Percentiles rank a stretch among this genome's conserved stretches.
phyloP scores from a whole-genome alignment of 768 basidiomycete genomes.

The Cytidiella melzeri region DNA sequence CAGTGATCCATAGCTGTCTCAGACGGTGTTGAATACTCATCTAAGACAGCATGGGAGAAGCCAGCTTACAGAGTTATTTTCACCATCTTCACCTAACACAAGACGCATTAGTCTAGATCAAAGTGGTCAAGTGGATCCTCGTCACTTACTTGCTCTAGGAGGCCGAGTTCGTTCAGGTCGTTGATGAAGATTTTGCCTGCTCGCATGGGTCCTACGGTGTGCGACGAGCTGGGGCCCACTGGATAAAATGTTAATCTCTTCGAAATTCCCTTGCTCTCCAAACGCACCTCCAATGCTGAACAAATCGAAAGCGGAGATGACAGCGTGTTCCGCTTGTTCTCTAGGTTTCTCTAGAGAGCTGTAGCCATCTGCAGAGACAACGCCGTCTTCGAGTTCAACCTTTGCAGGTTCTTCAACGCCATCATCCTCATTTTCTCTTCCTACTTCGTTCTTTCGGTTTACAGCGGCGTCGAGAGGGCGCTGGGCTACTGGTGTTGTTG shows the following conservation, averaged over 20 bases:
- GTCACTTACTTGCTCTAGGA: constrained; percentile 60
- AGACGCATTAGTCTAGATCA: constrained; percentile 1
- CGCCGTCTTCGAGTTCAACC: constrained; percentile 2
- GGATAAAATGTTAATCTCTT: background rate
- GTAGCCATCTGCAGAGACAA: constrained; percentile 15
- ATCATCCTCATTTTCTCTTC: constrained; percentile 2
- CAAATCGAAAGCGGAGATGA: constrained; percentile 89
- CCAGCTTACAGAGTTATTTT: constrained; percentile 75
- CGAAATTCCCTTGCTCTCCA: background rate
- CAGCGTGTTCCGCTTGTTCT: constrained; percentile 60
- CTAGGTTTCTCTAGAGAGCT: background rate
- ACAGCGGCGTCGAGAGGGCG: background rate
- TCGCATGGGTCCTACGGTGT: constrained; percentile 83
- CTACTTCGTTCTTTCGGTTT: no score
- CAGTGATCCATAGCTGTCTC: constrained; percentile 83
- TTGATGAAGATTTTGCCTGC: constrained; percentile 84
- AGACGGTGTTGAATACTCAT: constrained; percentile 1
- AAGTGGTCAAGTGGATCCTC: background rate
- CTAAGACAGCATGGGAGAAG: constrained; percentile 7
- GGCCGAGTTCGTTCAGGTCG: constrained; percentile 58
- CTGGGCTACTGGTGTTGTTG: background rate
- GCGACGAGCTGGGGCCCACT: constrained; percentile 57
- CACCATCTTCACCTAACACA: constrained; percentile 58
- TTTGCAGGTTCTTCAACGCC: background rate
- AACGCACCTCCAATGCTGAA: constrained; percentile 82